These are phyloP conservation scores for Paramecium sexaurelia DNA, from an alignment of 73 alveolate species.

Conservation along the genomic window DNA sequence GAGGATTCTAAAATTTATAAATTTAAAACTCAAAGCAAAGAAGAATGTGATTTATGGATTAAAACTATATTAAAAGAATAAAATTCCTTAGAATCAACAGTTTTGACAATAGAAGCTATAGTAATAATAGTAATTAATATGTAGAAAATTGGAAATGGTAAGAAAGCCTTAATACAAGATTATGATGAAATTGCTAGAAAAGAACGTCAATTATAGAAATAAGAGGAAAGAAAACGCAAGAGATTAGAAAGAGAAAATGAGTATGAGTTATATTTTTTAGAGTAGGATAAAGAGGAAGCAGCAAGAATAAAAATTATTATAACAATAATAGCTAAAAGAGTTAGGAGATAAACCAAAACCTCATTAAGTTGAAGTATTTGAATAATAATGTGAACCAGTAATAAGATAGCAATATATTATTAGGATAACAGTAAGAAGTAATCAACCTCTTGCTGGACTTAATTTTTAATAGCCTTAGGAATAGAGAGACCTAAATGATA, in stretches of 20 bases:
- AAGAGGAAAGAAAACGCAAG: slow-evolving; percentile 50
- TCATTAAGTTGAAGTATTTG: slow-evolving; percentile 16
- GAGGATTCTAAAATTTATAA: slow-evolving; percentile 32
- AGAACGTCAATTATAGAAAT: background rate
- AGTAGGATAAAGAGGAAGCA: background rate
- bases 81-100: background rate
- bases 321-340: background rate
- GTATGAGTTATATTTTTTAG: background rate
- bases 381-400: background rate
- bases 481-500: slow-evolving; percentile 8
- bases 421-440: background rate
- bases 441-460: background rate
- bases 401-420: background rate
- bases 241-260: slow-evolving; percentile 41
- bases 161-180: slow-evolving; percentile 55
- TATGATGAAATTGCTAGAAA: slow-evolving; percentile 60
- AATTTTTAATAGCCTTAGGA: slow-evolving; percentile 15
- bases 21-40: slow-evolving; percentile 46
- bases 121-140: background rate
- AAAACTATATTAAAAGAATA: slow-evolving; percentile 44
- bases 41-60: slow-evolving; percentile 60
- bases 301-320: background rate
- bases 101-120: slow-evolving; percentile 29
- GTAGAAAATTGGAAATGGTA: slow-evolving; percentile 58
- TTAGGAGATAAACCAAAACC: background rate